Percentiles rank a stretch among this genome's conserved stretches.
phyloP scores from a whole-genome alignment of 1,139 yeast genomes.

The Sugiyamaella novakii region DNA sequence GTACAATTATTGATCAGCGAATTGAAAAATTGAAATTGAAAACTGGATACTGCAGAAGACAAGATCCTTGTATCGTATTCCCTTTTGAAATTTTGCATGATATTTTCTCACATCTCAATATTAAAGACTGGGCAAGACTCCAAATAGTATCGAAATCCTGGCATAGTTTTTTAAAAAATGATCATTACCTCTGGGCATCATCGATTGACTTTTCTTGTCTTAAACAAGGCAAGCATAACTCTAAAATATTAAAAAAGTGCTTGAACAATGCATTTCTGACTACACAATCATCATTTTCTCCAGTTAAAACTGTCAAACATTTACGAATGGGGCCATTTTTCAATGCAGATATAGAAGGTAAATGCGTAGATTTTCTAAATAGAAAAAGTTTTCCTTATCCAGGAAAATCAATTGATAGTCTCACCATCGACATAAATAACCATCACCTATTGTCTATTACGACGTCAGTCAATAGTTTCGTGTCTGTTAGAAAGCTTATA shows the following conservation, averaged over 20 bases:
- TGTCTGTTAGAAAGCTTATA: neutral
- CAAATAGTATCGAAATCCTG: slow-evolving; percentile 12
- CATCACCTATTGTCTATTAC: too few species aligned
- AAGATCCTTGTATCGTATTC: slow-evolving; percentile 4
- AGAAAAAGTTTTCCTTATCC: neutral
- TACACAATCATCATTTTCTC: neutral
- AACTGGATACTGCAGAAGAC: slow-evolving; percentile 1
- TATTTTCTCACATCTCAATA: neutral
- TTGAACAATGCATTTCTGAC: neutral
- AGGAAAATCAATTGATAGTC: slow-evolving; percentile 6
- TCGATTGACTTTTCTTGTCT: slow-evolving; percentile 12
- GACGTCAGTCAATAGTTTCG: too few species aligned
- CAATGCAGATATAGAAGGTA: neutral
- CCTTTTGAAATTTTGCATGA: slow-evolving; percentile 7
- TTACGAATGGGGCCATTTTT: slow-evolving; percentile 8
- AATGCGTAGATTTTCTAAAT: neutral
- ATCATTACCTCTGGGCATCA: slow-evolving; percentile 11
- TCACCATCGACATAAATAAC: neutral
- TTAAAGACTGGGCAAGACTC: slow-evolving; percentile 9
- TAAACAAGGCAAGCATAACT: neutral
- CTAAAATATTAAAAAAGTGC: slow-evolving; percentile 3
- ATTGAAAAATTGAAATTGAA: slow-evolving; percentile 2
- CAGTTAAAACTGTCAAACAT: slow-evolving; percentile 2
- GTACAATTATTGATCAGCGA: neutral
- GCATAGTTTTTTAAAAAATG: slow-evolving; percentile 8